Percentiles rank a stretch among this genome's conserved stretches.
Conservation (phyloP, 2,329 filamentous ascomycete genomes). For the Corniculantispora saksenae region DNA sequence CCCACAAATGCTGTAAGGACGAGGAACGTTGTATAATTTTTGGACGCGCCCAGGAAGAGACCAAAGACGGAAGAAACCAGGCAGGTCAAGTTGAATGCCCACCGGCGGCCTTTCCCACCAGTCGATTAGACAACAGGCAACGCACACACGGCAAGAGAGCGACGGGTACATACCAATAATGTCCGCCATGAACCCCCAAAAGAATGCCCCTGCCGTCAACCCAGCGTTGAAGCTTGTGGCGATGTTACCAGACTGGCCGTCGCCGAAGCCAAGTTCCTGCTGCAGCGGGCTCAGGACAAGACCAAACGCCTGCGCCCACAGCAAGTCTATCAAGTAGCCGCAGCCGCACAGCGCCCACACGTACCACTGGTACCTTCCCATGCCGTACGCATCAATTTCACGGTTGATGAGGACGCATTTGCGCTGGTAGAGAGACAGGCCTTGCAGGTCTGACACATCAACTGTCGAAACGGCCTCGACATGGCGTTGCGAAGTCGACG, state of each 20-base stretch:
- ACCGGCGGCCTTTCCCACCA: constrained; percentile 42
- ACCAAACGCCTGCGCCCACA: constrained; percentile 61
- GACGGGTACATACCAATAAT: constrained; percentile 36
- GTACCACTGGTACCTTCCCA: constrained; percentile 56
- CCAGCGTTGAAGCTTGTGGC: constrained; percentile 56
- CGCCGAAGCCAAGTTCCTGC: constrained; percentile 56
- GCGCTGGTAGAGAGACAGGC: constrained; percentile 35
- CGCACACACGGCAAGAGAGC: neutral
- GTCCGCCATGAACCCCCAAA: constrained; percentile 58
- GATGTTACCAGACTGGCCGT: constrained; percentile 45
- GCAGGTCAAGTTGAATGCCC: constrained; percentile 60
- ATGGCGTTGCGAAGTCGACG: neutral
- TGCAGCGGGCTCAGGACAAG: constrained; percentile 54
- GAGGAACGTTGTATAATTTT: constrained; percentile 52
- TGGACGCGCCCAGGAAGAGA: constrained; percentile 50
- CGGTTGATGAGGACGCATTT: constrained; percentile 39
- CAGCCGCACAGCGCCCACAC: constrained; percentile 55
- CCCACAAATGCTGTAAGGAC: constrained; percentile 56
- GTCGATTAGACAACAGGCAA: neutral
- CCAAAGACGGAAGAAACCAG: constrained; percentile 57
- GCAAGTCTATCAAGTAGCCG: constrained; percentile 56
- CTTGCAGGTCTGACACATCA: constrained; percentile 25
- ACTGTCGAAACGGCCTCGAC: neutral
- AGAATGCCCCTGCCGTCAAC: constrained; percentile 55
- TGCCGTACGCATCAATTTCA: constrained; percentile 53